A percentile compares a stretch with the other conserved stretches of the same genome.
phyloP scores from a whole-genome alignment of 768 basidiomycete genomes.

The Podaxis mareebaensis region DNA sequence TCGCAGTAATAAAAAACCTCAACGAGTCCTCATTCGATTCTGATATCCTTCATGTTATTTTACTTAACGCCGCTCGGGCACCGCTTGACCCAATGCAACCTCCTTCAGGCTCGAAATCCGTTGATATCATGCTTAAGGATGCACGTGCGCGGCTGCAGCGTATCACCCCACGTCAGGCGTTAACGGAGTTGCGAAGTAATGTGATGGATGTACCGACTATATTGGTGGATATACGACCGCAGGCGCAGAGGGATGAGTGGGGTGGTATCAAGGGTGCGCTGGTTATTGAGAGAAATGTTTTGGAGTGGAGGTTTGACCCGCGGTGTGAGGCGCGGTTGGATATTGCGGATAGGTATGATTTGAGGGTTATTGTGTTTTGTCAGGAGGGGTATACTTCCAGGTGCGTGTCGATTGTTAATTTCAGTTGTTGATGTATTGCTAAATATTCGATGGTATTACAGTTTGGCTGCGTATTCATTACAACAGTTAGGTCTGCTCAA shows the following conservation, averaged over 20 bases:
- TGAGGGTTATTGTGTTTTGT: slow-evolving; percentile 73
- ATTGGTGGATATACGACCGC: slow-evolving; percentile 77
- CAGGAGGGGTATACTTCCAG: slow-evolving; percentile 70
- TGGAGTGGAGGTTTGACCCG: slow-evolving; percentile 84
- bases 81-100: slow-evolving; percentile 63
- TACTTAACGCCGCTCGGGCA: slow-evolving; percentile 59
- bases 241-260: slow-evolving; percentile 52
- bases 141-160: slow-evolving; percentile 68
- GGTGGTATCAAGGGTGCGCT: slow-evolving; percentile 71
- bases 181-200: slow-evolving; percentile 55
- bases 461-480: slow-evolving; percentile 68
- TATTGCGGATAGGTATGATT: slow-evolving; percentile 75
- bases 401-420: slow-evolving; percentile 21
- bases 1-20: slow-evolving; percentile 55
- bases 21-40: slow-evolving; percentile 60
- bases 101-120: slow-evolving; percentile 64
- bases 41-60: slow-evolving; percentile 66
- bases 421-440: neutral
- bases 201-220: slow-evolving; percentile 61
- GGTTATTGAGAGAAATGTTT: slow-evolving; percentile 71
- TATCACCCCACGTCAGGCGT: slow-evolving; percentile 59
- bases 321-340: slow-evolving; percentile 55
- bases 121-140: slow-evolving; percentile 55
- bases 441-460: slow-evolving; percentile 23
- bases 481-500: slow-evolving; percentile 71